Evolutionary conservation across 352 stramenopile genomes (phyloP), one percentile per base, ranked within the genome.

Genomic region (Phytophthora multivora): DNA sequence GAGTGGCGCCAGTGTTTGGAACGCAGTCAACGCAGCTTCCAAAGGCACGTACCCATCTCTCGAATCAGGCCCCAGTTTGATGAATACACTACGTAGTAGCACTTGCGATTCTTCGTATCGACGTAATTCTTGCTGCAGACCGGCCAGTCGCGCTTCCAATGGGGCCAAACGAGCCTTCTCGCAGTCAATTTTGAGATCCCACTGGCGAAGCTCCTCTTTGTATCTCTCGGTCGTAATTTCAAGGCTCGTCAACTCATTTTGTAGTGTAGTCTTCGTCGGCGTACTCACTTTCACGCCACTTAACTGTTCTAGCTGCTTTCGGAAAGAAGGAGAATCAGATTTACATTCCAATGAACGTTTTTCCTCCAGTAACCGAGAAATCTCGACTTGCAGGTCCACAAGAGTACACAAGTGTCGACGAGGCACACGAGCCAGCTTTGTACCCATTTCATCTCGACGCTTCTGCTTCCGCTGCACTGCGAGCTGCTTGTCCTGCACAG

Each of bases 331-430:
- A 19, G 48, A 30, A 1, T 39, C 21, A 4, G 68, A 38, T 23
- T 79, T 60, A 5, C 39, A 41, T 53, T 86, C 77, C 8, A 90
- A 28, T 12, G 40, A 38, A 0, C 79, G 70, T 21, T 91, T 89
- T 36, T 82, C 68, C 10, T 76, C 61, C 2, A 87, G 39, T 2
- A 87, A 51, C 6, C 74, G 59, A 0, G 71, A 71, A 28, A 91
- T 80, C 39, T 86, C 75, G 3, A 87, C 55, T 23, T 89, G 77
- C 1, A 88, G 25, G 2, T 89, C 77, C 5, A 81, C 67, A 9
- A 88, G 63, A 11, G 79, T 75, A 31, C 63, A 73, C 35, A 87
- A 51, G 13, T 91, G 73, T 43, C 78, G 70, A 9, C 63, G 53
- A 21, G 79, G 77, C 1, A 88, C 63, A 0, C 69, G 68, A 1